Evolutionary conservation across 164 flowering plant genomes (phyloP).

Genomic region (Aristolochia fimbriata): DNA sequence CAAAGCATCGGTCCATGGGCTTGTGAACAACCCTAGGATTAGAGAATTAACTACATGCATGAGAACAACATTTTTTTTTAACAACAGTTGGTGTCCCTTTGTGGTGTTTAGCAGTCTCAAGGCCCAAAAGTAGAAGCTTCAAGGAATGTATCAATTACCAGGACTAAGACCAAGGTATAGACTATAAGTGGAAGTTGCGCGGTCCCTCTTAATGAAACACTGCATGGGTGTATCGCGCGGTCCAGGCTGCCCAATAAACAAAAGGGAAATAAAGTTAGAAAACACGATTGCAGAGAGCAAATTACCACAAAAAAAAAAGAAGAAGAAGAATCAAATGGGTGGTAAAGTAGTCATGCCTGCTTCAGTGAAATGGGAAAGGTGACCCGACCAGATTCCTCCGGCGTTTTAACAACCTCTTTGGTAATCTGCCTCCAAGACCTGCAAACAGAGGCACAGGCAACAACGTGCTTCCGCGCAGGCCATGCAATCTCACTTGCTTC

Average conservation of each 20-base stretch:
- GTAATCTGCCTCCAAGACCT: conserved; percentile 58
- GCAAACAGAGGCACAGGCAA: conserved; percentile 65
- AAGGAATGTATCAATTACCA: conserved; percentile 30
- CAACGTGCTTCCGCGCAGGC: conserved; percentile 62
- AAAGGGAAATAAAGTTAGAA: conserved; percentile 2
- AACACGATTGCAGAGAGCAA: neutral
- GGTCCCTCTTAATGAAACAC: conserved; percentile 76
- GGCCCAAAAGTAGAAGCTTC: neutral
- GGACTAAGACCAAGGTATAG: conserved; percentile 62
- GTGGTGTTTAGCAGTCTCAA: too few species aligned
- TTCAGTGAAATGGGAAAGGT: conserved; percentile 77
- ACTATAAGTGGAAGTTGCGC: conserved; percentile 53
- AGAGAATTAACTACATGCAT: too few species aligned
- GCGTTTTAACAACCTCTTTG: conserved; percentile 54
- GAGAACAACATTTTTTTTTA: too few species aligned
- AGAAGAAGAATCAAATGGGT: neutral
- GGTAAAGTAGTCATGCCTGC: conserved; percentile 30
- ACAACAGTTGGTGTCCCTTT: too few species aligned
- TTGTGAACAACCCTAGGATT: too few species aligned
- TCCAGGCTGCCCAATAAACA: conserved; percentile 38
- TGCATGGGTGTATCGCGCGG: conserved; percentile 70
- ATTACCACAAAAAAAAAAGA: neutral
- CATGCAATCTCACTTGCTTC: conserved; percentile 51
- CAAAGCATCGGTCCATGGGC: too few species aligned
- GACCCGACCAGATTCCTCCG: conserved; percentile 55